Conservation (phyloP, 768 basidiomycete species). For the Mrakia frigida region DNA sequence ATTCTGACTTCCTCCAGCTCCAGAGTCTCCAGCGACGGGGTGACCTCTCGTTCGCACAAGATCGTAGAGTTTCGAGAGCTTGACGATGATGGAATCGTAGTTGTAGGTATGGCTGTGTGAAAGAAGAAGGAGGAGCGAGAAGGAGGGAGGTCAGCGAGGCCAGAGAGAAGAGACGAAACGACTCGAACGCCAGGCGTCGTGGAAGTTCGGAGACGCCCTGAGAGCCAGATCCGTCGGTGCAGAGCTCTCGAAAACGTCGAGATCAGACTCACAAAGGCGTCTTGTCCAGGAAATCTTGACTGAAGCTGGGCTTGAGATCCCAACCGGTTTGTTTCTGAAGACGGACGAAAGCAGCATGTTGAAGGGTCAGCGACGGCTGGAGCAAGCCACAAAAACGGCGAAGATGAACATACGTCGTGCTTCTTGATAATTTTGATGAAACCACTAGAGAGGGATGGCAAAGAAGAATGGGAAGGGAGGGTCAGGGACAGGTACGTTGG, state of each 20-base stretch:
- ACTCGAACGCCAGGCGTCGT: too few species aligned
- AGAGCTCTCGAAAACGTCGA: too few species aligned
- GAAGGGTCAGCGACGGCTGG: background rate
- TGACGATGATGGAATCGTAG: conserved; percentile 83
- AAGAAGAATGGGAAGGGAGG: background rate
- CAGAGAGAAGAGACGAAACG: too few species aligned
- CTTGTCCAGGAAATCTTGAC: conserved; percentile 85
- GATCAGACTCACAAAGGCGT: conserved; percentile 48
- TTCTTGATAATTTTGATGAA: conserved; percentile 99
- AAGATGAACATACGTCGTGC: conserved; percentile 67
- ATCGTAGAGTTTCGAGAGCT: conserved; percentile 89
- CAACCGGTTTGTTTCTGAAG: conserved; percentile 83
- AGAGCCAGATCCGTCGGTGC: too few species aligned
- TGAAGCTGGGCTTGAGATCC: conserved; percentile 76
- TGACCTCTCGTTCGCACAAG: conserved; percentile 92
- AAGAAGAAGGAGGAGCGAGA: background rate
- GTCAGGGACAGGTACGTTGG: background rate
- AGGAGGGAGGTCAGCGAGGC: background rate
- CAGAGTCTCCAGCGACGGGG: conserved; percentile 86
- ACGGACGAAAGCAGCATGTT: background rate
- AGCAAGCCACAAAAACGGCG: too few species aligned
- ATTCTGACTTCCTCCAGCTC: conserved; percentile 90
- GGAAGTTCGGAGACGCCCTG: too few species aligned
- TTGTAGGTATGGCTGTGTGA: conserved; percentile 36
- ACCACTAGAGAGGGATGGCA: conserved; percentile 47